These are phyloP conservation scores for Anthracocystis setariae DNA, from an alignment of 1,284 basidiomycete species.

Conservation along the genomic window DNA sequence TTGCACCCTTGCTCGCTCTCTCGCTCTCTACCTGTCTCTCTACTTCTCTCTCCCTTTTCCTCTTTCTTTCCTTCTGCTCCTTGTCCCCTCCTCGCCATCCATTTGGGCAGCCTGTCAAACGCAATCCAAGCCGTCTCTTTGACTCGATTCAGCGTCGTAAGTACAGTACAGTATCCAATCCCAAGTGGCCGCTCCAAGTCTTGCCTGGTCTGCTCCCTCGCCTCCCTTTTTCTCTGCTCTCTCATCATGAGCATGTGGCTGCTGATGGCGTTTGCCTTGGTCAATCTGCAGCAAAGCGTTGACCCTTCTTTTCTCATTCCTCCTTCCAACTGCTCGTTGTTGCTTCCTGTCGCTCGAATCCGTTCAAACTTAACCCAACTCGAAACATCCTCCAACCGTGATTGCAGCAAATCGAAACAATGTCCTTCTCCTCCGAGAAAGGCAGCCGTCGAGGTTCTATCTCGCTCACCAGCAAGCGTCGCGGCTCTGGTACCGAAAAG, in stretches of 20 bases:
- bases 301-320: neutral
- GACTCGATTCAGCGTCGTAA: neutral
- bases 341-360: neutral
- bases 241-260: constrained; percentile 4
- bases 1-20: too few species aligned
- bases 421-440: constrained; percentile 48
- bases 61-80: neutral
- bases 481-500: constrained; percentile 61
- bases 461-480: constrained; percentile 44
- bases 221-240: neutral
- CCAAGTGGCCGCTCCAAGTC: too few species aligned
- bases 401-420: too few species aligned
- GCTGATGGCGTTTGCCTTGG: neutral
- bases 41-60: neutral
- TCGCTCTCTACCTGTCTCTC: neutral
- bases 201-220: too few species aligned
- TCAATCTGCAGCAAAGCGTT: neutral
- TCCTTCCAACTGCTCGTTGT: neutral
- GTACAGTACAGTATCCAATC: neutral
- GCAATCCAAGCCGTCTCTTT: neutral
- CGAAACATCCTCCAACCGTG: neutral
- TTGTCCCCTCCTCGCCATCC: too few species aligned
- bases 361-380: too few species aligned
- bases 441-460: constrained; percentile 46
- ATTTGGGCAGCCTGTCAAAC: too few species aligned